Evolutionary conservation across 176 grass and related monocot species (phyloP).

Genomic region (Themeda triandra): DNA sequence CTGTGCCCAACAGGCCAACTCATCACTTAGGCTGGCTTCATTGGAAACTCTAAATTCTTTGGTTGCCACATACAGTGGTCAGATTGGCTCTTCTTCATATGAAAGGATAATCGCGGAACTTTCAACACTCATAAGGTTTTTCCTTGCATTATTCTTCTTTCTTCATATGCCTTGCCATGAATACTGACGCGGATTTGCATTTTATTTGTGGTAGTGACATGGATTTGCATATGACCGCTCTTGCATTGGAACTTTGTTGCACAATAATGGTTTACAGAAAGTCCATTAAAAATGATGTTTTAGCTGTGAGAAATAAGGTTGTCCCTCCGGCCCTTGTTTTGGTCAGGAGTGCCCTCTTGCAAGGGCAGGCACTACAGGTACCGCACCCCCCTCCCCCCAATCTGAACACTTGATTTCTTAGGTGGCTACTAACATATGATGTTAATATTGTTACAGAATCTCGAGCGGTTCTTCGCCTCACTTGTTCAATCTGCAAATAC

Average conservation of each 20-base stretch:
- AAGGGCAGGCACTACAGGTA: constrained; percentile 91
- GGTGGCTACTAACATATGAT: constrained; percentile 1
- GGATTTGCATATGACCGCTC: constrained; percentile 92
- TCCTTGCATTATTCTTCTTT: background rate
- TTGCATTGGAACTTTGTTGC: constrained; percentile 90
- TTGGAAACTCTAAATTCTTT: constrained; percentile 78
- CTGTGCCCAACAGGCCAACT: constrained; percentile 63
- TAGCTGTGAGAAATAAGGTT: constrained; percentile 71
- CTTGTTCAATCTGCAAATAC: constrained; percentile 82
- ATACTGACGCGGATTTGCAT: background rate
- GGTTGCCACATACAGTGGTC: constrained; percentile 73
- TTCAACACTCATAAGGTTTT: constrained; percentile 84
- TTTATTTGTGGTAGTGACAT: constrained; percentile 53
- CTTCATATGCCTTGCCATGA: background rate
- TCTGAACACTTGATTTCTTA: background rate
- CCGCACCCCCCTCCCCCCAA: background rate
- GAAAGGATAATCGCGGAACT: constrained; percentile 84
- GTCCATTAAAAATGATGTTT: constrained; percentile 74
- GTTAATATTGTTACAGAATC: constrained; percentile 45
- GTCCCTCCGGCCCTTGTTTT: constrained; percentile 84
- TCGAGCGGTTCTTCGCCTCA: constrained; percentile 78
- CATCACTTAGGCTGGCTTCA: constrained; percentile 78
- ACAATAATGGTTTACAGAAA: constrained; percentile 81
- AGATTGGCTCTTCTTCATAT: constrained; percentile 77
- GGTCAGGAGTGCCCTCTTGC: constrained; percentile 85